A percentile compares a stretch with the other conserved stretches of the same genome.
phyloP scores from a whole-genome alignment of 192 early-diverging fungal species.

The Cetraspora pellucida region DNA sequence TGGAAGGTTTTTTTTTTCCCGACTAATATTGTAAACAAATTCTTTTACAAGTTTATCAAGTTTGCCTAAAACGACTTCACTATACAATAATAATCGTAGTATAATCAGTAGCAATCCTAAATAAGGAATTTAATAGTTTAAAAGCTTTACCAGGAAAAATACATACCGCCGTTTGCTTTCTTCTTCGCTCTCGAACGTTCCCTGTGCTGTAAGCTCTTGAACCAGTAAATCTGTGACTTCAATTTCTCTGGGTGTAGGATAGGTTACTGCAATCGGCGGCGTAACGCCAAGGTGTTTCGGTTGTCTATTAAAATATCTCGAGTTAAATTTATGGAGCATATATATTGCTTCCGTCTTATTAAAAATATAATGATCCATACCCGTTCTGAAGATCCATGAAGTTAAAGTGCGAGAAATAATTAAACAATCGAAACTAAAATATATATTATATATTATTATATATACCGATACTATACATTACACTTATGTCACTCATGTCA shows the following conservation, averaged over 20 bases:
- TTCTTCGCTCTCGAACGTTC: slow-evolving; percentile 86
- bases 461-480: too few species aligned
- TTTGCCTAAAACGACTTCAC: slow-evolving; percentile 86
- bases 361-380: too few species aligned
- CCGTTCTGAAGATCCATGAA: too few species aligned
- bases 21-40: slow-evolving; percentile 81
- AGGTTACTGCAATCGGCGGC: slow-evolving; percentile 66
- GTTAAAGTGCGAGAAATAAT: too few species aligned
- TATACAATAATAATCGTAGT: slow-evolving; percentile 31
- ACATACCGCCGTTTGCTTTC: slow-evolving; percentile 78
- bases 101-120: too few species aligned
- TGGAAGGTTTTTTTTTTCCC: slow-evolving; percentile 67
- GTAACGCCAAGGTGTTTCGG: slow-evolving; percentile 75
- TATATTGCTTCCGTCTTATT: too few species aligned
- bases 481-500: too few species aligned
- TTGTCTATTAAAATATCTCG: slow-evolving; percentile 13
- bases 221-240: slow-evolving; percentile 70
- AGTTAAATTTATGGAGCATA: too few species aligned
- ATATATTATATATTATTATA: too few species aligned
- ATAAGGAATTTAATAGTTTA: not conserved
- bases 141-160: slow-evolving; percentile 7
- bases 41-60: slow-evolving; percentile 88
- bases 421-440: too few species aligned
- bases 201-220: slow-evolving; percentile 69
- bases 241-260: slow-evolving; percentile 69